These are phyloP conservation scores for Mycena sanguinolenta DNA, from an alignment of 768 basidiomycete species.

Conservation along the genomic window DNA sequence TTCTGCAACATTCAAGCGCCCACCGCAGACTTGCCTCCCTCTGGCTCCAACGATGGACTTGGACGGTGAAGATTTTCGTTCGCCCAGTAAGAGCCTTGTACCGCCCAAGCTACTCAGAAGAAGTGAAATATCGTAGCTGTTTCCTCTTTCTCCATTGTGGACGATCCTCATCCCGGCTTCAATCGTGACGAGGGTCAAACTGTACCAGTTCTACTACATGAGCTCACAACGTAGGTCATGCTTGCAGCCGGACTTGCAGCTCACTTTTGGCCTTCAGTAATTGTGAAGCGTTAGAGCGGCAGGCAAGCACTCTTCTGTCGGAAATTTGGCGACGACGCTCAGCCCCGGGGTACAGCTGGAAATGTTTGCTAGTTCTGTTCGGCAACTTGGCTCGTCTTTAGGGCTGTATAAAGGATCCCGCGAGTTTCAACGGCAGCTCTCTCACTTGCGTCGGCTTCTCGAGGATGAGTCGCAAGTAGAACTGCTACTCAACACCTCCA, in stretches of 20 bases:
- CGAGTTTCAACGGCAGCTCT: constrained; percentile 24
- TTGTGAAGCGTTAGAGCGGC: constrained; percentile 27
- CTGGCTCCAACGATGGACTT: background rate
- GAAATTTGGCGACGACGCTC: background rate
- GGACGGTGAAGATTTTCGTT: background rate
- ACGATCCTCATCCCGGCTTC: background rate
- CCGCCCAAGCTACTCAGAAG: background rate
- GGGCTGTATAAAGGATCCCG: constrained; percentile 30
- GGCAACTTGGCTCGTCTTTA: constrained; percentile 32
- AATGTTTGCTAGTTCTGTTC: constrained; percentile 26
- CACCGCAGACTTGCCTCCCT: too few species aligned
- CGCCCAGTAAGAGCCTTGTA: constrained; percentile 16
- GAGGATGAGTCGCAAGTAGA: constrained; percentile 27
- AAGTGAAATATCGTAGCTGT: constrained; percentile 5
- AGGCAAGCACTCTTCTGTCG: background rate
- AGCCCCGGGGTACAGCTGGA: constrained; percentile 18
- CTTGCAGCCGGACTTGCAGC: background rate
- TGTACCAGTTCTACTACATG: constrained; percentile 15
- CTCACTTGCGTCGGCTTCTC: constrained; percentile 18
- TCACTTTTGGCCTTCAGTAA: background rate
- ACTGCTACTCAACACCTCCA: constrained; percentile 15
- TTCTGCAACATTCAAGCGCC: too few species aligned
- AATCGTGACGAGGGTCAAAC: background rate
- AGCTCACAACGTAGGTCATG: background rate
- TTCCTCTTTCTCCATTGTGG: constrained; percentile 3